phyloP scores from a whole-genome alignment of 176 grass and related monocot genomes.

The Stipa capillata region DNA sequence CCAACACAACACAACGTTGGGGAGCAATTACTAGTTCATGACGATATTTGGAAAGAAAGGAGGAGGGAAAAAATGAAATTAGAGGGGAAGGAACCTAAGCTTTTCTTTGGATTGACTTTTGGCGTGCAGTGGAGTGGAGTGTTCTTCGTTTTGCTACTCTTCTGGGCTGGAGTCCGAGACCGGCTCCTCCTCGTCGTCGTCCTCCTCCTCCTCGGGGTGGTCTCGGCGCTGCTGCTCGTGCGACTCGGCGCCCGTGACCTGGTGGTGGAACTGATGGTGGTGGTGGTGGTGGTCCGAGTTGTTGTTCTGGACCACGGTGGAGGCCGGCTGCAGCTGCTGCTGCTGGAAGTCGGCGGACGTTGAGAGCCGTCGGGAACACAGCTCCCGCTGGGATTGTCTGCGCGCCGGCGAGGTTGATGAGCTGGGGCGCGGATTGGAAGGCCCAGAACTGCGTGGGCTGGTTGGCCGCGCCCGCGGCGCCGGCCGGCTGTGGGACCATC shows the following conservation, averaged over 20 bases:
- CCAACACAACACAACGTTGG: no score
- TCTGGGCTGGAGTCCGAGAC: slow-evolving; percentile 71
- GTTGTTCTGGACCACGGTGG: slow-evolving; percentile 27
- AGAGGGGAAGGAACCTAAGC: slow-evolving; percentile 19
- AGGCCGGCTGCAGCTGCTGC: slow-evolving; percentile 7
- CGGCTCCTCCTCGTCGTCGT: slow-evolving; percentile 56
- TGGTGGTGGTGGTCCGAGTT: slow-evolving; percentile 1
- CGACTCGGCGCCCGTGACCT: slow-evolving; percentile 22
- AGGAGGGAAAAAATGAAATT: no score
- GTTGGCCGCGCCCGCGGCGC: not conserved
- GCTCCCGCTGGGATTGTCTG: slow-evolving; percentile 37
- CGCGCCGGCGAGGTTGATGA: slow-evolving; percentile 59
- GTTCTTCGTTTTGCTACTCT: slow-evolving; percentile 9
- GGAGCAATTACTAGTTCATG: no score
- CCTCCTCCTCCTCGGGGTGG: slow-evolving; percentile 46
- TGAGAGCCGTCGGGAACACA: slow-evolving; percentile 20
- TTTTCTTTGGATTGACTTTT: slow-evolving; percentile 31
- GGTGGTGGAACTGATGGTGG: not conserved
- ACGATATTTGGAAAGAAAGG: no score
- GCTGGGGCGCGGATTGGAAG: slow-evolving; percentile 57
- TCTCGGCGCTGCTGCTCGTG: slow-evolving; percentile 28
- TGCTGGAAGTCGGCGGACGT: slow-evolving; percentile 32
- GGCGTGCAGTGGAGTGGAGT: not conserved
- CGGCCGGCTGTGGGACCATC: slow-evolving; percentile 65
- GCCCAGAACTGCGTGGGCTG: slow-evolving; percentile 66